These are phyloP conservation scores for Saccharomycopsis sp. DNA, from an alignment of 805 yeast genomes.

Conservation along the genomic window DNA sequence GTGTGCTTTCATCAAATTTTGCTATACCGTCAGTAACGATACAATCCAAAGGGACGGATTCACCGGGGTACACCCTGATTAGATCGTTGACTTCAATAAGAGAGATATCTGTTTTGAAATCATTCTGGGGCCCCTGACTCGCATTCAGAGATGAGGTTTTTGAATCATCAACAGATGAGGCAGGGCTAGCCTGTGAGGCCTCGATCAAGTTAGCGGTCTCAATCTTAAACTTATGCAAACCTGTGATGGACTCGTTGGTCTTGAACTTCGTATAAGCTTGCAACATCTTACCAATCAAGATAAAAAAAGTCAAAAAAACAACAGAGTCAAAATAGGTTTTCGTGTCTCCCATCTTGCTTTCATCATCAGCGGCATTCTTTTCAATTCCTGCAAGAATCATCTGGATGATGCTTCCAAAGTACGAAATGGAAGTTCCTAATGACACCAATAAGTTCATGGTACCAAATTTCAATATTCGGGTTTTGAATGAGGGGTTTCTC, in stretches of 20 bases:
- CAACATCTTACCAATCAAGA: constrained; percentile 61
- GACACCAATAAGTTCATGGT: constrained; percentile 72
- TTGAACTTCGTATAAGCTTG: constrained; percentile 62
- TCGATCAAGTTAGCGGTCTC: constrained; percentile 39
- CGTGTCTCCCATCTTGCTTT: constrained; percentile 34
- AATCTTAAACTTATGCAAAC: constrained; percentile 46
- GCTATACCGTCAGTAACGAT: constrained; percentile 41
- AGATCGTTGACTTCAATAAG: constrained; percentile 46
- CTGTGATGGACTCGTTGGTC: constrained; percentile 58
- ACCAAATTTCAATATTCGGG: constrained; percentile 61
- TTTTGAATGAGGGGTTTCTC: constrained; percentile 47
- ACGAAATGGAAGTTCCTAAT: constrained; percentile 67
- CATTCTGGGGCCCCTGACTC: constrained; percentile 26
- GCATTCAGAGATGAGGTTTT: constrained; percentile 6
- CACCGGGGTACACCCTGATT: constrained; percentile 45
- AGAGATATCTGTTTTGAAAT: constrained; percentile 34
- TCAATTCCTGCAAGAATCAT: constrained; percentile 38
- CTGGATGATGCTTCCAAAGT: constrained; percentile 57
- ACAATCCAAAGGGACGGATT: constrained; percentile 55
- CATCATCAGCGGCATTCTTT: constrained; percentile 18
- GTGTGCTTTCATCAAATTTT: constrained; percentile 54
- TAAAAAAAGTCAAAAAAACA: constrained; percentile 64
- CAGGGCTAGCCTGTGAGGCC: no score
- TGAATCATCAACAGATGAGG: no score
- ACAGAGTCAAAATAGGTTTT: constrained; percentile 77